phyloP scores from a whole-genome alignment of 495 filamentous ascomycete genomes.

The Trichoderma erinaceum region DNA sequence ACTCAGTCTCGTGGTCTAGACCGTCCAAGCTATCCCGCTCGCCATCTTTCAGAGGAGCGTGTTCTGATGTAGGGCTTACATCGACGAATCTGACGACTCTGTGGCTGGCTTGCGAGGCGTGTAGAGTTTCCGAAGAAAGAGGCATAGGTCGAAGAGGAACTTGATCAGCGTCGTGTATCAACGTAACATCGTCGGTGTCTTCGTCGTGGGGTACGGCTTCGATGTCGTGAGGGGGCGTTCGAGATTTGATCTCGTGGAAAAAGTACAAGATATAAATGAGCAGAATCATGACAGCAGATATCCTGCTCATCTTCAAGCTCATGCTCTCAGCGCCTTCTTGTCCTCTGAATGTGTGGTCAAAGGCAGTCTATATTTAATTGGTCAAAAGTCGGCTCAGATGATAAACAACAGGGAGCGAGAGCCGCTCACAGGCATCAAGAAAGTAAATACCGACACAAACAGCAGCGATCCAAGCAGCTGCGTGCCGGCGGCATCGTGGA shows the following conservation, averaged over 20 bases:
- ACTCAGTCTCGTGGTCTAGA: not conserved
- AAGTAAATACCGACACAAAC: constrained; percentile 24
- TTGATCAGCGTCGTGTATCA: not conserved
- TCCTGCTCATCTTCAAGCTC: constrained; percentile 21
- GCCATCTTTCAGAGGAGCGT: not conserved
- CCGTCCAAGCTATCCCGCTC: constrained; percentile 1
- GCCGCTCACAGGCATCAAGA: constrained; percentile 25
- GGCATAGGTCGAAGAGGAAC: constrained; percentile 1
- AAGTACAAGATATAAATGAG: constrained; percentile 17
- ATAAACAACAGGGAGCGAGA: not conserved
- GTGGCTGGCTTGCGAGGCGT: not conserved
- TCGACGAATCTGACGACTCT: constrained; percentile 11
- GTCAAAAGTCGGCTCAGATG: not conserved
- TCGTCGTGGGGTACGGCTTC: constrained; percentile 2
- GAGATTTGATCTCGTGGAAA: constrained; percentile 13
- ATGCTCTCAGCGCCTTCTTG: constrained; percentile 21
- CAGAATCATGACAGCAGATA: constrained; percentile 16
- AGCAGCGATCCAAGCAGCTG: constrained; percentile 24
- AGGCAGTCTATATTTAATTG: constrained; percentile 20
- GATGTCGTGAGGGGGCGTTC: not conserved
- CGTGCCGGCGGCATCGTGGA: constrained; percentile 19
- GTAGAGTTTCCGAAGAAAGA: not conserved
- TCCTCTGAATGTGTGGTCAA: constrained; percentile 22
- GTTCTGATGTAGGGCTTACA: not conserved
- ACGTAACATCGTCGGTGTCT: not conserved